phyloP scores from a whole-genome alignment of 768 basidiomycete genomes.

The Podaxis pistillaris region DNA sequence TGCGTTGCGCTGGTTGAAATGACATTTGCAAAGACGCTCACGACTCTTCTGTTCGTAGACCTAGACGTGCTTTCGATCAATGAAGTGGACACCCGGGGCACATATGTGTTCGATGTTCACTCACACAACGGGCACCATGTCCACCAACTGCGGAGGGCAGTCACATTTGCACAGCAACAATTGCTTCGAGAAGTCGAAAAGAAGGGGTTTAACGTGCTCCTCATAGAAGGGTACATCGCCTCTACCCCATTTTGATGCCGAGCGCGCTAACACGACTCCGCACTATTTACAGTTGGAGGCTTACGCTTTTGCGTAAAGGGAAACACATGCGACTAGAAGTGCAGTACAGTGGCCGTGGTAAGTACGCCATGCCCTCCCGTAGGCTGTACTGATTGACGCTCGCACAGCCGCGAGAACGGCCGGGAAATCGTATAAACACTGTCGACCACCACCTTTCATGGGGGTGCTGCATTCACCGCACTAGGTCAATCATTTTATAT shows the following conservation, averaged over 20 bases:
- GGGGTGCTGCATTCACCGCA: conserved; percentile 50
- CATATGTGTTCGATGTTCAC: conserved; percentile 63
- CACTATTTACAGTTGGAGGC: conserved; percentile 51
- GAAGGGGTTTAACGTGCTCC: conserved; percentile 60
- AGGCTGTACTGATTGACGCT: conserved; percentile 14
- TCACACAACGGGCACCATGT: conserved; percentile 35
- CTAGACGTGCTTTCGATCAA: conserved; percentile 57
- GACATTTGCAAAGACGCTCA: conserved; percentile 2
- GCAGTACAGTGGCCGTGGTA: conserved; percentile 64
- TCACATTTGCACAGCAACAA: conserved; percentile 64
- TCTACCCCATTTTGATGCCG: conserved; percentile 1
- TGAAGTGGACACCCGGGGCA: conserved; percentile 52
- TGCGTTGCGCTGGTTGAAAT: conserved; percentile 24
- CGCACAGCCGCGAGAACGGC: conserved; percentile 50
- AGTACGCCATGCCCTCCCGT: conserved; percentile 19
- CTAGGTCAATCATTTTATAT: conserved; percentile 17
- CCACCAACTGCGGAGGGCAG: conserved; percentile 48
- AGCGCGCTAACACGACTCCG: conserved; percentile 6
- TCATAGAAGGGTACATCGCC: conserved; percentile 59
- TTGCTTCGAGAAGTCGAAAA: conserved; percentile 53
- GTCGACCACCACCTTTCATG: conserved; percentile 63
- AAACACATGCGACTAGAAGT: conserved; percentile 67
- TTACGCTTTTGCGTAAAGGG: conserved; percentile 63
- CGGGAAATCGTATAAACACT: conserved; percentile 41
- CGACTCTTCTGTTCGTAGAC: conserved; percentile 34